A percentile compares a stretch with the other conserved stretches of the same genome.
phyloP scores from a whole-genome alignment of 345 rosid species.

The Lepidium didymum region DNA sequence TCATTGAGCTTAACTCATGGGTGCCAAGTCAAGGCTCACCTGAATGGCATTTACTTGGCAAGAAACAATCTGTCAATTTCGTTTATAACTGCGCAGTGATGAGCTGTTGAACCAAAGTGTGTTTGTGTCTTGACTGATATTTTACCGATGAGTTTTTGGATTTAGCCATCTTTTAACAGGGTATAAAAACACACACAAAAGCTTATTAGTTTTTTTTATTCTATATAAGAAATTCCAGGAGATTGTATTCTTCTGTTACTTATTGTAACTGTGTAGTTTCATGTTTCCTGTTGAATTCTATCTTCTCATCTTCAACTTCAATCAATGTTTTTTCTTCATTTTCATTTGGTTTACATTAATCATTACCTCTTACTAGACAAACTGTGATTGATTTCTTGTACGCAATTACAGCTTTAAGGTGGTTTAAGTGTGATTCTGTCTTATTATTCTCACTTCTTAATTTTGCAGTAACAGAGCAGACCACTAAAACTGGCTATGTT shows the following conservation, averaged over 20 bases:
- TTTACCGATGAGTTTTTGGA: not conserved
- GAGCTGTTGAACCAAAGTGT: constrained; percentile 53
- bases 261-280: constrained; percentile 21
- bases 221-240: not conserved
- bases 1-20: constrained; percentile 73
- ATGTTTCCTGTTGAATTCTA: not conserved
- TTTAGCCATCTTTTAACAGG: not conserved
- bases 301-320: constrained; percentile 12
- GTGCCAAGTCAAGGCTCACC: constrained; percentile 51
- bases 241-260: constrained; percentile 2
- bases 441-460: not conserved
- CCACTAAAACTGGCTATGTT: not conserved
- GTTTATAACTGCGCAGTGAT: constrained; percentile 78
- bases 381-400: not conserved
- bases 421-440: not conserved
- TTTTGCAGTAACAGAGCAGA: not conserved
- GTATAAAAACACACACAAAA: constrained; percentile 10
- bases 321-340: constrained; percentile 13
- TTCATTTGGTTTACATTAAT: not conserved
- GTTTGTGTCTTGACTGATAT: not conserved
- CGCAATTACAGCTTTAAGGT: not conserved
- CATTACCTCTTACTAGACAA: not conserved
- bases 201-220: constrained; percentile 1
- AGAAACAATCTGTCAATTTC: constrained; percentile 44
- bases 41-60: constrained; percentile 54